Evolutionary conservation across 148 eudicot genomes (phyloP).

Genomic region (Arctostaphylos glauca): DNA sequence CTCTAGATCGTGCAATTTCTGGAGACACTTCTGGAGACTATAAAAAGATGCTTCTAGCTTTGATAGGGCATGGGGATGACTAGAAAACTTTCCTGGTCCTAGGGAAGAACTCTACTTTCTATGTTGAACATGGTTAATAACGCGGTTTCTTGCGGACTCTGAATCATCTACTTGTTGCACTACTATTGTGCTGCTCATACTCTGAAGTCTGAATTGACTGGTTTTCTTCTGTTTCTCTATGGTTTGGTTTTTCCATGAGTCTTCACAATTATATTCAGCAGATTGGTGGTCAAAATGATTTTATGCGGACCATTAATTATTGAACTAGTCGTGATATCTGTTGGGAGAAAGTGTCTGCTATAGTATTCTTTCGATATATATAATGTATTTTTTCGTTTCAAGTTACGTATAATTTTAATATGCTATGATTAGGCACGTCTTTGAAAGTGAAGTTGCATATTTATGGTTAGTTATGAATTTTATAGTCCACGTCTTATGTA

Average conservation of each 20-base stretch:
- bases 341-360: no score
- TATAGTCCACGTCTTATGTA: no score
- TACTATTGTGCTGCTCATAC: no score
- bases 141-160: neutral
- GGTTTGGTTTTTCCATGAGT: neutral
- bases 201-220: neutral
- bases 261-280: neutral
- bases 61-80: conserved; percentile 62
- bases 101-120: conserved; percentile 1
- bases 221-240: neutral
- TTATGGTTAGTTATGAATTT: no score
- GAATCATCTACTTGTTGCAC: neutral
- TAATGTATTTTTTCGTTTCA: no score
- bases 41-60: conserved; percentile 71
- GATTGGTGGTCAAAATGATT: neutral
- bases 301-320: neutral
- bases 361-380: no score
- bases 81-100: conserved; percentile 13
- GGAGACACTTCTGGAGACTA: conserved; percentile 84
- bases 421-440: no score
- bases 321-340: neutral
- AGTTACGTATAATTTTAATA: no score
- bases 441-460: no score
- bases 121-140: neutral
- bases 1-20: conserved; percentile 64